Evolutionary conservation across 257 asterid genomes (phyloP), one percentile per base, ranked within the genome.

Genomic region (Thymus quinquecostatus): DNA sequence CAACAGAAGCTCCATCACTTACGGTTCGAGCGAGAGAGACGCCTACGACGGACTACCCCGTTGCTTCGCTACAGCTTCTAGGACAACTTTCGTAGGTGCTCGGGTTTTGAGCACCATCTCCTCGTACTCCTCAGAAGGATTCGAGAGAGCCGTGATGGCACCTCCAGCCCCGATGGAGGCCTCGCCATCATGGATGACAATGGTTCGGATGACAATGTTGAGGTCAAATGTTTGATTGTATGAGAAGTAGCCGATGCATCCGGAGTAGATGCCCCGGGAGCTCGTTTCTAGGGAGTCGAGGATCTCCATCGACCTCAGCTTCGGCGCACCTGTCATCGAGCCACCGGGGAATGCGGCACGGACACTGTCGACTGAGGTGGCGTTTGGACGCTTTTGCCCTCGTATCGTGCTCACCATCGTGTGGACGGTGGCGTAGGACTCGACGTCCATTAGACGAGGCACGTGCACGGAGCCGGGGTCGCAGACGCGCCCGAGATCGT

Each of bases 261-360:
- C 99, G 1, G 97, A 95, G 85, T 95, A 95, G 38, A 95, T 74
- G 29, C 99, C 98, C 66, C 99, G 81, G 2, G 99, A 92, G 58
- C 92, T 79, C 63, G 79, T 88, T 62, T 95, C 99, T 10, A 95
- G 72, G 51, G 88, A 82, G 76, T 95, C 98, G 9, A 92, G 99
- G 73, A 95, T 86, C 73, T 95, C 97, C 92, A 92, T 88, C 8
- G 99, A 89, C 76, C 99, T 89, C 74, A 92, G 76, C 84, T 95
- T 95, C 13, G 99, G 99, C 3, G 99, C 99, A 30, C 99, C 99
- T 29, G 99, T 95, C 99, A 95, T 95, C 10, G 99, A 95, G 56
- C 99, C 98, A 30, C 99, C 99, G 0, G 99, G 98, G 44, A 95
- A 95, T 33, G 99, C 98, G 32, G 99, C 97, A 49, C 81, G 86